phyloP scores from a whole-genome alignment of 1,284 basidiomycete species.

The Acaromyces ingoldii region DNA sequence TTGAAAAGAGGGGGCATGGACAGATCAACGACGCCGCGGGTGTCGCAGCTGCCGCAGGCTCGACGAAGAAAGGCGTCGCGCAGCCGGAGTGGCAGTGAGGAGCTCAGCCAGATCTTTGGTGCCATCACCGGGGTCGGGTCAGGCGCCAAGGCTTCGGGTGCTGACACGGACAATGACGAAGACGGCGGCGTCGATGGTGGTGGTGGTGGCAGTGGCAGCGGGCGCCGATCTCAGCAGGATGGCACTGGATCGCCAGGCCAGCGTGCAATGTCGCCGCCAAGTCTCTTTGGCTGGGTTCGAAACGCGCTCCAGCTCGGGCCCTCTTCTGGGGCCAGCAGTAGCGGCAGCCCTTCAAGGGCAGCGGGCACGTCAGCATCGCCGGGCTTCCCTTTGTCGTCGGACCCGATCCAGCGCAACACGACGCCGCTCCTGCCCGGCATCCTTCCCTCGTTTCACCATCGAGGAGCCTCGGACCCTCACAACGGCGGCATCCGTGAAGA shows the following conservation, averaged over 20 bases:
- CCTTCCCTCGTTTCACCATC: neutral
- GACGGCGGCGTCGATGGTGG: too few relatives aligned
- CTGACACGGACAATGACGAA: too few relatives aligned
- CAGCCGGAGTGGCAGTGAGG: conserved; percentile 5
- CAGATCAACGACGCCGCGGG: conserved; percentile 3
- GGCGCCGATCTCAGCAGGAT: too few relatives aligned
- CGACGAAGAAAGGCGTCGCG: neutral
- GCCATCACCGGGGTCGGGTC: too few relatives aligned
- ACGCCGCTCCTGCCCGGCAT: neutral
- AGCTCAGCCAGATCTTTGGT: conserved; percentile 1
- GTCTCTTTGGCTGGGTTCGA: neutral
- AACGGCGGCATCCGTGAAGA: too few relatives aligned
- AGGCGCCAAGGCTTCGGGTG: too few relatives aligned
- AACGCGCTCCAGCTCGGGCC: neutral
- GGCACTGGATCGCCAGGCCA: too few relatives aligned
- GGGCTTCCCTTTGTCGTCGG: neutral
- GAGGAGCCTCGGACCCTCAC: too few relatives aligned
- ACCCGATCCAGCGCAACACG: neutral
- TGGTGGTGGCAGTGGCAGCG: too few relatives aligned
- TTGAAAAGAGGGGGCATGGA: too few relatives aligned
- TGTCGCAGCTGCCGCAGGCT: conserved; percentile 4
- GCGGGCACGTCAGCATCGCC: too few relatives aligned
- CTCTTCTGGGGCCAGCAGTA: neutral
- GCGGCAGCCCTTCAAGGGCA: neutral
- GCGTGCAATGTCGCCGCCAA: too few relatives aligned